A percentile compares a stretch with the other conserved stretches of the same genome.
These are phyloP conservation scores for Naganishia friedmannii DNA, from an alignment of 768 basidiomycete genomes.

Conservation along the genomic window DNA sequence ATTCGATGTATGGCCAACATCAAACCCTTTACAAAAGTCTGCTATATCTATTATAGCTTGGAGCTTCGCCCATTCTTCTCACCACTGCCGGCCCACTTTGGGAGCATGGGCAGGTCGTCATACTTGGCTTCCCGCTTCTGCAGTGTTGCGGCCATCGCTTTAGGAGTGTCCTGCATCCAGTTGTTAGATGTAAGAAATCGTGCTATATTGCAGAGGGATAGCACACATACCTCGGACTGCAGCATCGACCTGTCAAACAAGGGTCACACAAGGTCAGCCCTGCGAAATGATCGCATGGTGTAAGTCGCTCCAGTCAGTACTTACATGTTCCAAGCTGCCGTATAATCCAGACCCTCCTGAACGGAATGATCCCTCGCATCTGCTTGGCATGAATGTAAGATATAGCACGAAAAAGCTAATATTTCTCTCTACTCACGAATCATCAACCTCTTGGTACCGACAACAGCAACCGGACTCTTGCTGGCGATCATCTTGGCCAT, in stretches of 20 bases:
- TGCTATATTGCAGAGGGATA: too few species aligned
- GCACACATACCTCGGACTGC: slow-evolving; percentile 55
- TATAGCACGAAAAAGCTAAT: background rate
- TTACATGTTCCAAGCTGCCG: slow-evolving; percentile 59
- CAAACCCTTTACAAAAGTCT: background rate
- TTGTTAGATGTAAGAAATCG: too few species aligned
- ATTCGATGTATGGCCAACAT: background rate
- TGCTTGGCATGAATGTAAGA: slow-evolving; percentile 7
- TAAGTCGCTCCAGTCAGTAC: background rate
- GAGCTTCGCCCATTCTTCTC: background rate
- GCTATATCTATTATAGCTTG: background rate
- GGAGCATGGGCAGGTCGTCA: slow-evolving; percentile 6
- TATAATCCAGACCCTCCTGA: slow-evolving; percentile 60
- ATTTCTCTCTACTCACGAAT: slow-evolving; percentile 12
- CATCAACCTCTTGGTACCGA: slow-evolving; percentile 73
- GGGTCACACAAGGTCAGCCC: slow-evolving; percentile 25
- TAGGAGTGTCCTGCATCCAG: slow-evolving; percentile 1
- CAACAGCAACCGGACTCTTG: slow-evolving; percentile 77
- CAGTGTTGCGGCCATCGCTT: slow-evolving; percentile 6
- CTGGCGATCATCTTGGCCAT: slow-evolving; percentile 65
- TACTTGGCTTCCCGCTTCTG: slow-evolving; percentile 8
- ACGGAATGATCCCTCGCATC: slow-evolving; percentile 71
- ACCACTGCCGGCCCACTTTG: background rate
- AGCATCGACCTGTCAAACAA: slow-evolving; percentile 52
- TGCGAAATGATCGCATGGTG: background rate